A percentile compares a stretch with the other conserved stretches of the same genome.
phyloP scores from a whole-genome alignment of 495 filamentous ascomycete genomes.

The Acidomyces sp. region DNA sequence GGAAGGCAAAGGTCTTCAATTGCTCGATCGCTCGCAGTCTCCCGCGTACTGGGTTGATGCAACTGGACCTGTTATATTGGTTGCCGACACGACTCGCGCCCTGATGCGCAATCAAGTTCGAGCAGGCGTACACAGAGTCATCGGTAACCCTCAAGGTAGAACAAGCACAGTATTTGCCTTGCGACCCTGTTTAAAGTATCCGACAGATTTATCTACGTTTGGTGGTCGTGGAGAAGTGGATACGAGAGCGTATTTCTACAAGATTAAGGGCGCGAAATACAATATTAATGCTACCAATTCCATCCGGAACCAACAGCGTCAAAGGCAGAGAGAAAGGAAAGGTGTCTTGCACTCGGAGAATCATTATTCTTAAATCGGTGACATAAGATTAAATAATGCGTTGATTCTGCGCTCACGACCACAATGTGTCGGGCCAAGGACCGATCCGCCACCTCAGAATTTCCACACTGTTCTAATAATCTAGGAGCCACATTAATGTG shows the following conservation, averaged over 20 bases:
- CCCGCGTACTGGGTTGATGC: conserved; percentile 7
- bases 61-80: conserved; percentile 8
- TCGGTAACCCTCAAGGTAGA: conserved; percentile 8
- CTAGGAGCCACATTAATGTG: too few relatives aligned
- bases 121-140: conserved; percentile 14
- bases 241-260: conserved; percentile 6
- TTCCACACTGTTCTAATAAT: too few relatives aligned
- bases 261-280: conserved; percentile 5
- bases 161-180: conserved; percentile 12
- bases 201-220: conserved; percentile 6
- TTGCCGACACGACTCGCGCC: conserved; percentile 6
- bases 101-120: conserved; percentile 3
- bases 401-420: too few relatives aligned
- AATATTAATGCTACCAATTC: conserved; percentile 14
- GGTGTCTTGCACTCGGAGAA: too few relatives aligned
- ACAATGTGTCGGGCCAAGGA: too few relatives aligned
- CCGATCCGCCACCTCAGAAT: too few relatives aligned
- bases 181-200: conserved; percentile 6
- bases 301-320: conserved; percentile 3
- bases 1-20: conserved; percentile 8
- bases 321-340: not conserved
- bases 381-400: too few relatives aligned
- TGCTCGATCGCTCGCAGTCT: conserved; percentile 3
- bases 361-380: too few relatives aligned
- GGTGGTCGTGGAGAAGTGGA: conserved; percentile 10